Evolutionary conservation across 768 basidiomycete species (phyloP).

Genomic region (Suillus subaureus): DNA sequence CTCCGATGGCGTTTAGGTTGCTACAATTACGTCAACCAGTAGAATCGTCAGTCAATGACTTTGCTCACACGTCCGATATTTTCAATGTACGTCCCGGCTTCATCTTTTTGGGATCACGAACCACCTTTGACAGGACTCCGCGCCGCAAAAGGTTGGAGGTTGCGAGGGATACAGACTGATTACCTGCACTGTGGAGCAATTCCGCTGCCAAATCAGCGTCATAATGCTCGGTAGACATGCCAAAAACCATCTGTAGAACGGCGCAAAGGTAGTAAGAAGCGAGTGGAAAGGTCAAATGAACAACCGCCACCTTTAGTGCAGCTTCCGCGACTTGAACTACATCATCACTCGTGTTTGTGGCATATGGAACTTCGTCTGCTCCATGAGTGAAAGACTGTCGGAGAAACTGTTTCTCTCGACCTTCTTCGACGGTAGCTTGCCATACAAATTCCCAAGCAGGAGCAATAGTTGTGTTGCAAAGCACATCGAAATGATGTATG

Average conservation of each 20-base stretch:
- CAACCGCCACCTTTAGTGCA: constrained; percentile 61
- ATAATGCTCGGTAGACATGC: constrained; percentile 71
- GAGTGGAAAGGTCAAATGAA: neutral
- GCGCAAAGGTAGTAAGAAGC: constrained; percentile 5
- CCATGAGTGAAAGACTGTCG: constrained; percentile 55
- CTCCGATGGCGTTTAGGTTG: constrained; percentile 69
- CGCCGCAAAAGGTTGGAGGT: constrained; percentile 62
- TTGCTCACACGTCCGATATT: constrained; percentile 67
- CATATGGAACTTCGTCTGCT: constrained; percentile 31
- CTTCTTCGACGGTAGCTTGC: constrained; percentile 71
- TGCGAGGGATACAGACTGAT: constrained; percentile 56
- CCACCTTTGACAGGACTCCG: constrained; percentile 66
- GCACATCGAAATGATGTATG: constrained; percentile 49
- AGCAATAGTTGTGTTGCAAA: constrained; percentile 41
- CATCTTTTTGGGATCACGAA: constrained; percentile 61
- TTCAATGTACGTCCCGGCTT: constrained; percentile 76
- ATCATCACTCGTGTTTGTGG: constrained; percentile 31
- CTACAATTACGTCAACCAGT: constrained; percentile 36
- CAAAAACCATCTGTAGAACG: constrained; percentile 67
- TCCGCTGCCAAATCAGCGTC: constrained; percentile 57
- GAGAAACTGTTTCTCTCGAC: constrained; percentile 69
- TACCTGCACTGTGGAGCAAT: constrained; percentile 59
- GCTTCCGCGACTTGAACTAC: constrained; percentile 60
- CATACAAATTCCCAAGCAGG: constrained; percentile 77
- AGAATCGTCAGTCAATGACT: neutral